Conservation (phyloP, 2,329 filamentous ascomycete species). For the Sporothrix variecibatus region DNA sequence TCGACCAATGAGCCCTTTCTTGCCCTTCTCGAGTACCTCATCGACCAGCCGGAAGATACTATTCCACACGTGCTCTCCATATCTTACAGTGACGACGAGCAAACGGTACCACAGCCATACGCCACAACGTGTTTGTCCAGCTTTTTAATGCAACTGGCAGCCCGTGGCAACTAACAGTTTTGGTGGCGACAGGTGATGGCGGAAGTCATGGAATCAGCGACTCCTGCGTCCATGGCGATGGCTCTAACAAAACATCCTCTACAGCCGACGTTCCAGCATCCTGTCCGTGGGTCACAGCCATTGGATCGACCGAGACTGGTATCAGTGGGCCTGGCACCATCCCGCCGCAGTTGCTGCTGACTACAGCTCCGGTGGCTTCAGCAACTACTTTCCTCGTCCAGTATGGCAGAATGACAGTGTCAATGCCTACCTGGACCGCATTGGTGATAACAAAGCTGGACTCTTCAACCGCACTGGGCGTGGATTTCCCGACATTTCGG, state of each 20-base stretch:
- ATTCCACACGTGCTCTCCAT: conserved; percentile 60
- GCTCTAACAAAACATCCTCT: conserved; percentile 57
- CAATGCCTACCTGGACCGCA: conserved; percentile 42
- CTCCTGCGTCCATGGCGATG: conserved; percentile 60
- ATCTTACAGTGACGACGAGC: conserved; percentile 61
- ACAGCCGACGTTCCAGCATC: conserved; percentile 62
- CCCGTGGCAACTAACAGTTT: conserved; percentile 53
- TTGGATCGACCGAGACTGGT: conserved; percentile 56
- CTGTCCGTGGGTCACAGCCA: conserved; percentile 68
- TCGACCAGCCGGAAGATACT: conserved; percentile 46
- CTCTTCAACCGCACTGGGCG: conserved; percentile 51
- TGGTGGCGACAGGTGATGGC: conserved; percentile 55
- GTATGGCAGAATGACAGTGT: conserved; percentile 49
- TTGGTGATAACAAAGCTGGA: conserved; percentile 37
- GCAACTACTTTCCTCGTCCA: conserved; percentile 50
- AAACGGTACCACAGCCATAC: conserved; percentile 54
- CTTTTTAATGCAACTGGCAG: conserved; percentile 56
- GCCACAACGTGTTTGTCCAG: conserved; percentile 54
- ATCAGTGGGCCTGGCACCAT: conserved; percentile 30
- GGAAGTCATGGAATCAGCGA: conserved; percentile 52
- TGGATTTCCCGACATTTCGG: conserved; percentile 54
- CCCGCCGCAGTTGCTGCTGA: conserved; percentile 40
- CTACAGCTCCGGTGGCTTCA: conserved; percentile 57
- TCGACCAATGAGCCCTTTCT: conserved; percentile 59
- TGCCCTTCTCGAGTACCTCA: conserved; percentile 54